phyloP scores from a whole-genome alignment of 2,329 filamentous ascomycete genomes.

The Aspergillus sojae region DNA sequence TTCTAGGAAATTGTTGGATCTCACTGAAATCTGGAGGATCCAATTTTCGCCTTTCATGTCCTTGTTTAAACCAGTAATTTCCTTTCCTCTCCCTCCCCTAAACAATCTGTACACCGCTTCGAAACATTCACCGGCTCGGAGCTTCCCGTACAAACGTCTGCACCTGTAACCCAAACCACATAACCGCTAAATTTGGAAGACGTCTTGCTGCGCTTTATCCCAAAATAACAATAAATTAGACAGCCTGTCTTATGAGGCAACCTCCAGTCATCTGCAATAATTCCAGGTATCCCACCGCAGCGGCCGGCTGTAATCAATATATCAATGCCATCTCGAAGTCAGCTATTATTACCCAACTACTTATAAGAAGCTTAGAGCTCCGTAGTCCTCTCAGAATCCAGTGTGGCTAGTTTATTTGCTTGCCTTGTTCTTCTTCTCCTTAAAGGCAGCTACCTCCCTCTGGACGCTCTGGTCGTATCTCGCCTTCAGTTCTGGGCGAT shows the following conservation, averaged over 20 bases:
- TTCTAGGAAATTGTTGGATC: slow-evolving; percentile 6
- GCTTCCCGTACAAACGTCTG: background rate
- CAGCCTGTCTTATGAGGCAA: background rate
- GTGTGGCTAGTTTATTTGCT: slow-evolving; percentile 19
- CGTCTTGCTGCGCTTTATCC: background rate
- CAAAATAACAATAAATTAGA: slow-evolving; percentile 5
- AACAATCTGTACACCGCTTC: slow-evolving; percentile 1
- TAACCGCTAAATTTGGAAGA: background rate
- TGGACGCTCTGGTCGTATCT: slow-evolving; percentile 76
- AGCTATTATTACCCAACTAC: background rate
- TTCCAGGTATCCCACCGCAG: background rate
- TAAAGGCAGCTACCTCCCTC: slow-evolving; percentile 76
- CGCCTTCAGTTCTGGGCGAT: slow-evolving; percentile 81
- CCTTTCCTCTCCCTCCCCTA: background rate
- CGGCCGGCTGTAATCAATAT: background rate
- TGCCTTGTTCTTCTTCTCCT: slow-evolving; percentile 49
- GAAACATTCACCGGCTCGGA: background rate
- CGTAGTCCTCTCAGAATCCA: background rate
- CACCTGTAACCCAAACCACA: background rate
- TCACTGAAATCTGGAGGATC: background rate
- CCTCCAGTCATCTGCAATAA: background rate
- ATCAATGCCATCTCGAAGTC: background rate
- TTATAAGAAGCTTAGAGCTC: background rate
- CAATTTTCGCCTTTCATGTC: background rate
- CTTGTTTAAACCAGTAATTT: background rate